Conservation (phyloP, 345 rosid genomes). For the Bretschneidera sinensis region DNA sequence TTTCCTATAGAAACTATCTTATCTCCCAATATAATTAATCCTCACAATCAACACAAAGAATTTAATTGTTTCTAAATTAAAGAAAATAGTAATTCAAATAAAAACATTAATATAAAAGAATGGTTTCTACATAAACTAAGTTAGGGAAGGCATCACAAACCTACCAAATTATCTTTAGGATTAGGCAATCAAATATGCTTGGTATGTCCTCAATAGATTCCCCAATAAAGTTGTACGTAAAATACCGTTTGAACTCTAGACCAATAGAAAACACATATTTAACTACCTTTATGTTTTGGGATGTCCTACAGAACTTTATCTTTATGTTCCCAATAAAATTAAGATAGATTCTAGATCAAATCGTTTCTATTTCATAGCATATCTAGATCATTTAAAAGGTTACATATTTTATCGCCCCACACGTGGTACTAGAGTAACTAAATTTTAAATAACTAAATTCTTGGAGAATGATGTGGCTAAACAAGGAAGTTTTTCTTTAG, state of each 20-base stretch:
- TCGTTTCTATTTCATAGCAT: not conserved
- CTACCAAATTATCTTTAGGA: not conserved
- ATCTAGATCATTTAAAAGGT: not conserved
- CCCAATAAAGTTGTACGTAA: not conserved
- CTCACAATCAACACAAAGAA: too few species aligned
- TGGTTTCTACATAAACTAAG: too few species aligned
- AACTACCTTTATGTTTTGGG: not conserved
- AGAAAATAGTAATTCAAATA: too few species aligned
- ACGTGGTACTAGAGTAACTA: not conserved
- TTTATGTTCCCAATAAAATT: too few species aligned
- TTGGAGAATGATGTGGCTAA: not conserved
- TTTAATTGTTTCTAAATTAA: too few species aligned
- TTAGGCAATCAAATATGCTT: not conserved
- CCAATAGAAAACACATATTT: not conserved
- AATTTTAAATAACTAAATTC: too few species aligned
- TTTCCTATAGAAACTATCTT: too few species aligned
- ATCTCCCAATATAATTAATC: too few species aligned
- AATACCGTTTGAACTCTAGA: not conserved
- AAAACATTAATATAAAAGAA: too few species aligned
- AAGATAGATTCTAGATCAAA: not conserved
- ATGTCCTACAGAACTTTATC: not conserved
- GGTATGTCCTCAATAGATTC: not conserved
- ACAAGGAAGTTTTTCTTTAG: not conserved
- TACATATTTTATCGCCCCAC: not conserved
- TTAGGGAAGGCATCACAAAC: too few species aligned